Conservation (phyloP, 2,329 filamentous ascomycete species). For the Pyrenophora teres region DNA sequence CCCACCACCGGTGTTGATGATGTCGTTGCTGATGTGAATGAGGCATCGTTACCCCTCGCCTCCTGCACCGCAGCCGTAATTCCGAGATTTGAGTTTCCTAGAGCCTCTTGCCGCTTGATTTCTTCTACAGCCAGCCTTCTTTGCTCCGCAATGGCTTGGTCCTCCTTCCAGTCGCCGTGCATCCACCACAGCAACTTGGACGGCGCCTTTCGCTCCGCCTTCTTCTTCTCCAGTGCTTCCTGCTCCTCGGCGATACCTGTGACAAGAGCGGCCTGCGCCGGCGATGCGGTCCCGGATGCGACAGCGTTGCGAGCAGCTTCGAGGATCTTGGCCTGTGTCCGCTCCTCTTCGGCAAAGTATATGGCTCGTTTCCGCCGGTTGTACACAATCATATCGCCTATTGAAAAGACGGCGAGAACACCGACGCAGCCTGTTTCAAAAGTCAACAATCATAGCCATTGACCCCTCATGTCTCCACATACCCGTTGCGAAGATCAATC, state of each 20-base stretch:
- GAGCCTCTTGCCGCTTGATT: slow-evolving; percentile 34
- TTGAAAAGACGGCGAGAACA: slow-evolving; percentile 66
- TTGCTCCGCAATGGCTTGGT: slow-evolving; percentile 43
- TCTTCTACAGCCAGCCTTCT: slow-evolving; percentile 39
- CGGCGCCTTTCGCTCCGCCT: slow-evolving; percentile 37
- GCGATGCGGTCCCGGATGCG: slow-evolving; percentile 51
- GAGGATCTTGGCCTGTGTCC: slow-evolving; percentile 50
- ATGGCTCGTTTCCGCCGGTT: slow-evolving; percentile 68
- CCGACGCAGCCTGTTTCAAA: slow-evolving; percentile 58
- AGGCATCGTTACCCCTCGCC: slow-evolving; percentile 29
- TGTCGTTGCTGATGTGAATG: slow-evolving; percentile 11
- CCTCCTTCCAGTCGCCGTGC: slow-evolving; percentile 47
- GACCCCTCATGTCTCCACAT: slow-evolving; percentile 28
- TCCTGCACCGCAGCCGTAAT: slow-evolving; percentile 42
- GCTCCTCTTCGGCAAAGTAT: slow-evolving; percentile 61
- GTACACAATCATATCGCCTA: slow-evolving; percentile 69
- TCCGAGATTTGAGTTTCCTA: slow-evolving; percentile 24
- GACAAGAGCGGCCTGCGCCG: slow-evolving; percentile 58
- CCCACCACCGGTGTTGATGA: slow-evolving; percentile 44
- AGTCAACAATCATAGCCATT: slow-evolving; percentile 12
- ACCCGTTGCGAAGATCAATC: slow-evolving; percentile 66
- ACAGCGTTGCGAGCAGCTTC: slow-evolving; percentile 52
- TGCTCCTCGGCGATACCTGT: slow-evolving; percentile 66
- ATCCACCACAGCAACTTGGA: slow-evolving; percentile 44
- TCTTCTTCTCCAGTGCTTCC: slow-evolving; percentile 51